These are phyloP conservation scores for Phytopythium boreale DNA, from an alignment of 352 stramenopile genomes.

Conservation along the genomic window DNA sequence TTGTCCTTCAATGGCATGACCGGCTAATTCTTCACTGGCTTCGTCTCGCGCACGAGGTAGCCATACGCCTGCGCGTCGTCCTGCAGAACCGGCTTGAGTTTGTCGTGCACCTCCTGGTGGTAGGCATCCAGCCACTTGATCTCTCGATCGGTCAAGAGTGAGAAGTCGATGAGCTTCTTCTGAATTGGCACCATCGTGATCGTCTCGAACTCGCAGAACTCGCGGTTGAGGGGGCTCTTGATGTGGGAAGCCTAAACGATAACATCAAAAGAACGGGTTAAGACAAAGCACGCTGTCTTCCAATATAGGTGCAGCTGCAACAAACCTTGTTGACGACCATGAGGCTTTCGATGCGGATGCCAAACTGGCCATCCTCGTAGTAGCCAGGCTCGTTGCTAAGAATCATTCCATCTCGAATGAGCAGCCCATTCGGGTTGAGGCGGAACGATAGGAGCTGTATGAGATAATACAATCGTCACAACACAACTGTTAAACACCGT, in stretches of 20 bases:
- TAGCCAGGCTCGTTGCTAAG: slow-evolving; percentile 98
- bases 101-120: slow-evolving; percentile 90
- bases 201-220: slow-evolving; percentile 96
- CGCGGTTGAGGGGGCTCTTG: slow-evolving; percentile 62
- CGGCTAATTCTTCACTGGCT: slow-evolving; percentile 28
- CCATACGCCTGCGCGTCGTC: slow-evolving; percentile 55
- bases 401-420: slow-evolving; percentile 95
- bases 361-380: slow-evolving; percentile 97
- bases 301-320: neutral
- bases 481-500: neutral
- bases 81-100: slow-evolving; percentile 88
- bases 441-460: slow-evolving; percentile 78
- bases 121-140: slow-evolving; percentile 95
- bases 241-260: slow-evolving; percentile 39
- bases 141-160: slow-evolving; percentile 90
- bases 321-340: slow-evolving; percentile 92
- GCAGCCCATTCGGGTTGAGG: slow-evolving; percentile 72
- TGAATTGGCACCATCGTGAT: slow-evolving; percentile 99
- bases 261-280: slow-evolving; percentile 7
- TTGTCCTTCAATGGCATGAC: neutral
- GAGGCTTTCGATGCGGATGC: slow-evolving; percentile 99
- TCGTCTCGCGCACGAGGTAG: slow-evolving; percentile 79
- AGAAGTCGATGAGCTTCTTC: slow-evolving; percentile 94
- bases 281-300: neutral
- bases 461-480: neutral